Percentiles rank a stretch among this genome's conserved stretches.
phyloP scores from a whole-genome alignment of 805 yeast species.

The Yamadazyma sp. region DNA sequence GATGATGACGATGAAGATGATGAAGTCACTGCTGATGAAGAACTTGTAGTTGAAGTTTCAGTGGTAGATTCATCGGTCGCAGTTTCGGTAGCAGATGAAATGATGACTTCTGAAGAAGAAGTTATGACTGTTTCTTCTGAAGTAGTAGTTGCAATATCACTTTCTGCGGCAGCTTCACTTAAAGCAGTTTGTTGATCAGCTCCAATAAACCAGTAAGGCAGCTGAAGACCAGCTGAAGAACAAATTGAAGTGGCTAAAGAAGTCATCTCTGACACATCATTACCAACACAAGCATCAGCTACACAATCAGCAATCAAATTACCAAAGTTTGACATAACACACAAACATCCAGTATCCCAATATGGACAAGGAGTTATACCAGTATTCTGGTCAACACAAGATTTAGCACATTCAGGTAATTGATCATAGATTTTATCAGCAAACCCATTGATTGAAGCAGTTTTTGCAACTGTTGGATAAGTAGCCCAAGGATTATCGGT shows the following conservation, averaged over 20 bases:
- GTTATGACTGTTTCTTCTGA: too few relatives aligned
- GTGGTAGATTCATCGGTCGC: too few relatives aligned
- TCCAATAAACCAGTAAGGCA: constrained; percentile 39
- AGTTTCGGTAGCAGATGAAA: too few relatives aligned
- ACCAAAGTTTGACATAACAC: constrained; percentile 34
- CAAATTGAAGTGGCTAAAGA: constrained; percentile 30
- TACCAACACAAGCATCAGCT: constrained; percentile 33
- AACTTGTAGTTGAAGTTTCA: too few relatives aligned
- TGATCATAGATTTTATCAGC: constrained; percentile 40
- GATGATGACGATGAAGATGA: too few relatives aligned
- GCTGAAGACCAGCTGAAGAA: constrained; percentile 28
- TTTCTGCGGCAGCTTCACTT: constrained; percentile 28
- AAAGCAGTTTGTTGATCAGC: constrained; percentile 19
- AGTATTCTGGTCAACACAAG: constrained; percentile 34
- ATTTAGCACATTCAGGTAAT: constrained; percentile 41
- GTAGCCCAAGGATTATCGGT: constrained; percentile 29
- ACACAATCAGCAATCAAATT: constrained; percentile 35
- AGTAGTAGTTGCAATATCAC: too few relatives aligned
- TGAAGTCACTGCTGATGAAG: too few relatives aligned
- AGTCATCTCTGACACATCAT: constrained; percentile 25
- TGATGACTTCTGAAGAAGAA: too few relatives aligned
- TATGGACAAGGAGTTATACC: constrained; percentile 41
- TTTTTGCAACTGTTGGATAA: constrained; percentile 43
- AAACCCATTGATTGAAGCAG: constrained; percentile 47
- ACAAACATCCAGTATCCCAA: constrained; percentile 47